Evolutionary conservation across 2,329 filamentous ascomycete species (phyloP).

Genomic region (Penicillium sclerotiorum): DNA sequence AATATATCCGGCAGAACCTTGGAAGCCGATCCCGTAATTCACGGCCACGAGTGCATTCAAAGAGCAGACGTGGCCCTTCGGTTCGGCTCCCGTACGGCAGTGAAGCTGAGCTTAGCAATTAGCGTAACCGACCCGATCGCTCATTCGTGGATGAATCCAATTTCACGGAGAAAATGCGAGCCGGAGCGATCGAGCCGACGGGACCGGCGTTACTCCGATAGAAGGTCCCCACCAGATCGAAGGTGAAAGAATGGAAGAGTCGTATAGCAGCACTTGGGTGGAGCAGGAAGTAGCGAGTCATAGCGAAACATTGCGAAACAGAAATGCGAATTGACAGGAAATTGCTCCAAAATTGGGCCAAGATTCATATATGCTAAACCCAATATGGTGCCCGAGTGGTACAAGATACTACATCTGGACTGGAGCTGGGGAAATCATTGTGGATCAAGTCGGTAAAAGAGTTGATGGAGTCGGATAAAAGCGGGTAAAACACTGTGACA

Average conservation of each 20-base stretch:
- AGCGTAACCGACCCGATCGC: not conserved
- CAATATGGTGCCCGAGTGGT: constrained; percentile 14
- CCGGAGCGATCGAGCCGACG: constrained; percentile 17
- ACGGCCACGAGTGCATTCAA: too few relatives aligned
- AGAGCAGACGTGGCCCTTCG: too few relatives aligned
- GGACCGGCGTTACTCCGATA: constrained; percentile 15
- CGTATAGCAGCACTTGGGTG: too few relatives aligned
- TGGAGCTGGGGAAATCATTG: too few relatives aligned
- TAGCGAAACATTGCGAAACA: too few relatives aligned
- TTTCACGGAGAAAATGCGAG: not conserved
- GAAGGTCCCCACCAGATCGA: not conserved
- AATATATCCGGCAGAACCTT: too few relatives aligned
- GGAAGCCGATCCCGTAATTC: too few relatives aligned
- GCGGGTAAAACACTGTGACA: constrained; percentile 16
- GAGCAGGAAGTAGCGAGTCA: too few relatives aligned
- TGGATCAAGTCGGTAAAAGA: not conserved
- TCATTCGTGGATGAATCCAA: not conserved
- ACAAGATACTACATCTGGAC: not conserved
- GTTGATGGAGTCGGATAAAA: constrained; percentile 6
- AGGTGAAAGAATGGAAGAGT: not conserved
- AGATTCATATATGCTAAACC: constrained; percentile 2
- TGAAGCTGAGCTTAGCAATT: too few relatives aligned
- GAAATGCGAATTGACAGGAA: not conserved
- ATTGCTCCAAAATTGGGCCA: not conserved
- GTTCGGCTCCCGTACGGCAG: too few relatives aligned